Base-by-base conservation (phyloP, 2,329 filamentous ascomycete species). In the Alternaria rosae region DNA sequence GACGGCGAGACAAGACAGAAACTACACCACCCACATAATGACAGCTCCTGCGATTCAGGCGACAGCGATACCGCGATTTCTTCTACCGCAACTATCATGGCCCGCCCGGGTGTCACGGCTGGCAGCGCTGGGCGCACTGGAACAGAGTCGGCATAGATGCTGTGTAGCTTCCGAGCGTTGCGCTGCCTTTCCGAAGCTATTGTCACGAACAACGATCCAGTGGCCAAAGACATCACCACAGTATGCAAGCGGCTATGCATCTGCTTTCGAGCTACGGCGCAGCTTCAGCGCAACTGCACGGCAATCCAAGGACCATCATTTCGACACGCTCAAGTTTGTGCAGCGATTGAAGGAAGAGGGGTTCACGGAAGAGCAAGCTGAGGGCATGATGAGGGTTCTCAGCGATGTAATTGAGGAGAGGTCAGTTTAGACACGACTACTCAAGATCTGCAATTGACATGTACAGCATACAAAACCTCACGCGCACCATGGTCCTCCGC, bases 401-500 rank as follows among this genome's bases (percentile, higher is more conserved):
- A 94, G 93, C 80, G 94, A 98, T 79, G 94, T 98, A 10, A 97
- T 99, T 68, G 92, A 98, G 79, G 95, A 99, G 82, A 97, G 90
- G 89, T 90, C 70, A 23, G 75, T 62, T 12, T 61, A 48, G n/a
- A 20, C n/a, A 38, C 51, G 44, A 41, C 12, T 12, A 10, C 26
- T 15, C 17, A 44, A 9, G 25, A 8, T 28, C n/a, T 23, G n/a
- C 25, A 26, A 47, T 28, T 60, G 41, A 45, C 61, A 6, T 63
- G n/a, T 53, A 11, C 67, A 92, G 92, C 78, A 98, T 99, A 71
- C 94, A 97, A 79, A 98, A 98, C 80, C 86, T 99, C 52, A 98
- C 94, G 1, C 90, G 94, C 67, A 98, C 94, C 15, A 99, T 99
- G 95, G 95, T 99, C 43, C 87, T 97, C 48, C 92, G 94, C 75